These are phyloP conservation scores for Phytophthora citricola DNA, from an alignment of 352 stramenopile genomes.

Conservation along the genomic window DNA sequence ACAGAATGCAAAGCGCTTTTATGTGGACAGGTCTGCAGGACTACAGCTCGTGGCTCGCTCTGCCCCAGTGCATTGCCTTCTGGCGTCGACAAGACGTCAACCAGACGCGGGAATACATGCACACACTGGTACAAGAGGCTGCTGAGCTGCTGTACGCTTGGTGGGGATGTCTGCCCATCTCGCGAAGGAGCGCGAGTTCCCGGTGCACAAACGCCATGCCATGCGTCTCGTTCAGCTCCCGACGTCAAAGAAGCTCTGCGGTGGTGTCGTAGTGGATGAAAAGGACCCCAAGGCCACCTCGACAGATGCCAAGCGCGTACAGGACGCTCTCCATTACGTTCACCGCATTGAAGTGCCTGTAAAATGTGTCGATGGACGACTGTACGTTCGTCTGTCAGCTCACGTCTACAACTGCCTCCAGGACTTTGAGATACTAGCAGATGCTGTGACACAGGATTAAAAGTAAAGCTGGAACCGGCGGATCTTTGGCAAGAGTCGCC, in stretches of 20 bases:
- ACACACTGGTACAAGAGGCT: conserved; percentile 57
- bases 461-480: conserved; percentile 2
- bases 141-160: conserved; percentile 66
- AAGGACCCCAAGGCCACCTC: conserved; percentile 61
- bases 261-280: conserved; percentile 26
- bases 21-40: conserved; percentile 94
- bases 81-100: conserved; percentile 71
- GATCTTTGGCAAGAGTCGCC: conserved; percentile 40
- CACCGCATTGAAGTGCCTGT: conserved; percentile 93
- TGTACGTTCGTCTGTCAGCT: conserved; percentile 92
- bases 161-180: conserved; percentile 64
- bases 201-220: conserved; percentile 66
- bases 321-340: conserved; percentile 87
- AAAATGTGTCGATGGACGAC: conserved; percentile 87
- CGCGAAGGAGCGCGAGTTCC: conserved; percentile 39
- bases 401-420: conserved; percentile 93
- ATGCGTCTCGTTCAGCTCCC: conserved; percentile 83
- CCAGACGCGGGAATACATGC: conserved; percentile 68
- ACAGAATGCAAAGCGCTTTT: conserved; percentile 91
- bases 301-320: conserved; percentile 89
- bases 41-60: conserved; percentile 87
- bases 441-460: conserved; percentile 20
- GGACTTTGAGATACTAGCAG: conserved; percentile 84
- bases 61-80: conserved; percentile 87
- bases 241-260: conserved; percentile 52